These are phyloP conservation scores for Tephrocybe sp. DNA, from an alignment of 768 basidiomycete genomes.

Conservation along the genomic window DNA sequence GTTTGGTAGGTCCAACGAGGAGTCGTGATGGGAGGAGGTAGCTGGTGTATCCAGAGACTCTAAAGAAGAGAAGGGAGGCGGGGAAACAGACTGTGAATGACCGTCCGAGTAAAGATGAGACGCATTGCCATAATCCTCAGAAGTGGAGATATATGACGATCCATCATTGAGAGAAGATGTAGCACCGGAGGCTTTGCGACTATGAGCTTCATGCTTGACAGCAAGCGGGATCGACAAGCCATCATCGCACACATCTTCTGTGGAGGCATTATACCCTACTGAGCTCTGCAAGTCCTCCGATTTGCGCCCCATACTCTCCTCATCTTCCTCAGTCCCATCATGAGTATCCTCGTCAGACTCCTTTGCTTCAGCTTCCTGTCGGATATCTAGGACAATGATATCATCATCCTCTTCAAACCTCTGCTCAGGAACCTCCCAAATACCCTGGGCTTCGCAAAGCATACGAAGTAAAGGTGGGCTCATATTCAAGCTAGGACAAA, in stretches of 20 bases:
- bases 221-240: slow-evolving; percentile 10
- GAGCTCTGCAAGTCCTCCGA: slow-evolving; percentile 30
- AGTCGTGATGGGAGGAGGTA: slow-evolving; percentile 49
- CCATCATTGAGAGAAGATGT: slow-evolving; percentile 20
- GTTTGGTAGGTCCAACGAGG: slow-evolving; percentile 35
- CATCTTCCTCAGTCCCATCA: slow-evolving; percentile 25
- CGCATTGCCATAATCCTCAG: slow-evolving; percentile 23
- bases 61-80: slow-evolving; percentile 53
- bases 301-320: slow-evolving; percentile 24
- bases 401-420: slow-evolving; percentile 31
- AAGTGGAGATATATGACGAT: slow-evolving; percentile 30
- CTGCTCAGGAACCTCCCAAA: slow-evolving; percentile 50
- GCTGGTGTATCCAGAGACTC: slow-evolving; percentile 60
- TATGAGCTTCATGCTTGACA: slow-evolving; percentile 1
- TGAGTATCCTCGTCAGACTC: slow-evolving; percentile 25
- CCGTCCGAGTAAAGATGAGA: slow-evolving; percentile 12
- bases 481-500: slow-evolving; percentile 85
- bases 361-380: slow-evolving; percentile 21
- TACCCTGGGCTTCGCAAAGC: slow-evolving; percentile 65
- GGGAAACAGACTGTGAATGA: slow-evolving; percentile 26
- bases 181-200: slow-evolving; percentile 13
- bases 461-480: slow-evolving; percentile 68
- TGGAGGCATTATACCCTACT: slow-evolving; percentile 35
- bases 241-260: slow-evolving; percentile 24
- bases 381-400: slow-evolving; percentile 25